phyloP scores from a whole-genome alignment of 352 stramenopile species.

The Globisporangium uncinulatum region DNA sequence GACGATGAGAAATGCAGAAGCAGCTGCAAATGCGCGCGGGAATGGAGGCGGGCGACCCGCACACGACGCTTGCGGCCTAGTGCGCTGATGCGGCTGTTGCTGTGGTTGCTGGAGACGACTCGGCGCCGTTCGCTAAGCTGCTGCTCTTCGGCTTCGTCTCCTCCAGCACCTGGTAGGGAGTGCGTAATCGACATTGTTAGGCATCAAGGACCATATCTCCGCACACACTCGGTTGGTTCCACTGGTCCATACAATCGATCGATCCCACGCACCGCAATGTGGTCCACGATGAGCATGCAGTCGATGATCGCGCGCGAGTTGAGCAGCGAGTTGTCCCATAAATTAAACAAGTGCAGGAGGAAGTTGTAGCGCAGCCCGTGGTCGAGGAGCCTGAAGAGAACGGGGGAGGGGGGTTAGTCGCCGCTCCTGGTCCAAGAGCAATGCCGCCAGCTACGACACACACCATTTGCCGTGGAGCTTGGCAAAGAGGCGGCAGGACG shows the following conservation, averaged over 20 bases:
- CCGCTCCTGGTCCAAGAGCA: too few relatives aligned
- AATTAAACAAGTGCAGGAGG: slow-evolving; percentile 85
- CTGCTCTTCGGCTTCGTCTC: slow-evolving; percentile 21
- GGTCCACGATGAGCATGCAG: slow-evolving; percentile 85
- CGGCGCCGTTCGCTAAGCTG: not conserved
- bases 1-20: not conserved
- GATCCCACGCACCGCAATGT: slow-evolving; percentile 30
- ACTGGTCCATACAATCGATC: too few relatives aligned
- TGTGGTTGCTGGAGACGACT: not conserved
- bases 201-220: too few relatives aligned
- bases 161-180: slow-evolving; percentile 17
- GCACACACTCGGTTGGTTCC: too few relatives aligned
- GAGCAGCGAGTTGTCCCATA: slow-evolving; percentile 88
- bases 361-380: slow-evolving; percentile 82
- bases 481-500: slow-evolving; percentile 81
- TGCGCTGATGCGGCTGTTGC: not conserved
- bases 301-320: slow-evolving; percentile 83
- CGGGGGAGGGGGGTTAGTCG: not conserved
- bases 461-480: slow-evolving; percentile 79
- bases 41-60: too few relatives aligned
- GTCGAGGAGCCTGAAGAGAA: slow-evolving; percentile 47
- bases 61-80: not conserved
- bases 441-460: not conserved
- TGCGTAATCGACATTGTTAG: not conserved
- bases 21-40: not conserved